Evolutionary conservation across 768 basidiomycete species (phyloP).

Genomic region (Phlebiopsis flavidoalba): DNA sequence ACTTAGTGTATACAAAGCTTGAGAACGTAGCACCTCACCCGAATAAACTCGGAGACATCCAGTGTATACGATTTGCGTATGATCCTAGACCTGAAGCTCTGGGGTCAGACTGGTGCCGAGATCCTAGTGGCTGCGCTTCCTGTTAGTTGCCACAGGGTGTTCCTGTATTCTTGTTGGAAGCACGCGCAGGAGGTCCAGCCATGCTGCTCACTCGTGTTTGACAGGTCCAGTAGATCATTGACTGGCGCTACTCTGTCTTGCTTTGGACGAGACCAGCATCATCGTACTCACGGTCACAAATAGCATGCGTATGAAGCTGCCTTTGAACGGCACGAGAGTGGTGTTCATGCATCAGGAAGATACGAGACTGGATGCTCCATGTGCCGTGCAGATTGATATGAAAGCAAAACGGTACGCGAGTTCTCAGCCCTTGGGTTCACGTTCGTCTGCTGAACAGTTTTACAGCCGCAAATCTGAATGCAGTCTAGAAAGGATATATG

Average conservation of each 20-base stretch:
- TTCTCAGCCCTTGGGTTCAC: background rate
- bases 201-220: background rate
- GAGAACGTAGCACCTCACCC: background rate
- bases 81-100: background rate
- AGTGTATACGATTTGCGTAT: too few species aligned
- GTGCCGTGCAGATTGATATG: slow-evolving; percentile 19
- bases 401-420: slow-evolving; percentile 6
- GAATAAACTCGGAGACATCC: too few species aligned
- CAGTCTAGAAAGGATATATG: background rate
- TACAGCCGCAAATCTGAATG: background rate
- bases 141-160: background rate
- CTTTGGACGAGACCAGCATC: background rate
- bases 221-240: background rate
- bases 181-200: background rate
- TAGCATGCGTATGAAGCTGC: slow-evolving; percentile 9
- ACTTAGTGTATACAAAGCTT: background rate
- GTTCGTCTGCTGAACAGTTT: background rate
- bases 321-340: slow-evolving; percentile 17
- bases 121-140: background rate
- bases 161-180: too few species aligned
- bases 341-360: slow-evolving; percentile 14
- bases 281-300: background rate
- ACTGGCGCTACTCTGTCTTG: background rate
- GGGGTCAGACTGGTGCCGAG: background rate
- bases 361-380: background rate